Percentiles rank a stretch among this genome's conserved stretches.
These are phyloP conservation scores for Elongisporangium undulatum DNA, from an alignment of 352 stramenopile genomes.

Conservation along the genomic window DNA sequence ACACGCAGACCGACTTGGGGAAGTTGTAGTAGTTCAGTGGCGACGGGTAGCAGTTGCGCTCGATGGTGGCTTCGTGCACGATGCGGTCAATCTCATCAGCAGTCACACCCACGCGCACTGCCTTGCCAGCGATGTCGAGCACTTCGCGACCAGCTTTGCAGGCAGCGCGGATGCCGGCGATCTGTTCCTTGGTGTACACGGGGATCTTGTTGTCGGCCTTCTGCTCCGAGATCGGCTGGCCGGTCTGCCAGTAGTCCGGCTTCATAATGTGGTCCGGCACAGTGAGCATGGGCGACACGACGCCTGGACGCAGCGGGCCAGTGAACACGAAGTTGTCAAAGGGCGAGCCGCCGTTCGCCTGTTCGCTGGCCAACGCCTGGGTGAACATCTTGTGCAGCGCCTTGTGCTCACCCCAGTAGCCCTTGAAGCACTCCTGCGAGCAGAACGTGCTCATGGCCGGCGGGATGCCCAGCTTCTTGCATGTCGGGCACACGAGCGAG, in stretches of 20 bases:
- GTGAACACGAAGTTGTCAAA: slow-evolving; percentile 77
- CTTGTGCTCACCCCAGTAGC: slow-evolving; percentile 95
- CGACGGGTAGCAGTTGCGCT: slow-evolving; percentile 92
- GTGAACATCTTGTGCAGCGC: slow-evolving; percentile 94
- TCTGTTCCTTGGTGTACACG: slow-evolving; percentile 90
- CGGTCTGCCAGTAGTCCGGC: slow-evolving; percentile 88
- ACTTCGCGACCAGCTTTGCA: slow-evolving; percentile 89
- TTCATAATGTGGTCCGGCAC: slow-evolving; percentile 73
- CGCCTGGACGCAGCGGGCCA: slow-evolving; percentile 65
- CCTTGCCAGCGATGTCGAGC: slow-evolving; percentile 89
- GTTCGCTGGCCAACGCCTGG: slow-evolving; percentile 54
- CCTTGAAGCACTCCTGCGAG: slow-evolving; percentile 96
- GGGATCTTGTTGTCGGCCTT: slow-evolving; percentile 70
- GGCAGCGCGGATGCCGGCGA: slow-evolving; percentile 88
- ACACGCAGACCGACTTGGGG: slow-evolving; percentile 84
- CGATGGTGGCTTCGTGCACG: slow-evolving; percentile 89
- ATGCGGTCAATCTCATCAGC: slow-evolving; percentile 96
- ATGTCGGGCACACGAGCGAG: slow-evolving; percentile 88
- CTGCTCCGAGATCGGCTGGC: slow-evolving; percentile 52
- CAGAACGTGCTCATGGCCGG: slow-evolving; percentile 89
- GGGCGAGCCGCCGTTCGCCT: slow-evolving; percentile 13
- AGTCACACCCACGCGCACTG: slow-evolving; percentile 86
- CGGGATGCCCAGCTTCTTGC: slow-evolving; percentile 88
- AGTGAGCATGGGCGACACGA: slow-evolving; percentile 63
- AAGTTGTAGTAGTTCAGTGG: slow-evolving; percentile 97